Conservation (phyloP, 176 grass and related monocot genomes). For the Secale cereale region DNA sequence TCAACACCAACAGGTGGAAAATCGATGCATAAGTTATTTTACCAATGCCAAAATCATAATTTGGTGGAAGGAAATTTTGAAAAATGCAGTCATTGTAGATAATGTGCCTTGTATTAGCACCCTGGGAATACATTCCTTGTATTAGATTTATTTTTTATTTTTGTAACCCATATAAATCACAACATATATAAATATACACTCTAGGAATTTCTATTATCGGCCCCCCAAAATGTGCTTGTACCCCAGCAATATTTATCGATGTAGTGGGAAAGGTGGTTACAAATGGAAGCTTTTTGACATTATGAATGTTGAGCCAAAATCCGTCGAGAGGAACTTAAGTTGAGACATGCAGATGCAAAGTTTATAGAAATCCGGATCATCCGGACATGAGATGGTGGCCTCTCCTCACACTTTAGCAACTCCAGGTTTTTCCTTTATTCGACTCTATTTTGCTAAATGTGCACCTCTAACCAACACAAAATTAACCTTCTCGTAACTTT, state of each 20-base stretch:
- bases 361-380: too few species aligned
- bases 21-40: background rate
- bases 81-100: background rate
- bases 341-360: too few species aligned
- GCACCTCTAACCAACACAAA: too few species aligned
- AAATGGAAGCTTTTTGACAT: too few species aligned
- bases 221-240: background rate
- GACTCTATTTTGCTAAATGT: too few species aligned
- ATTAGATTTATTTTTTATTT: background rate
- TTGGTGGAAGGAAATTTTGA: background rate
- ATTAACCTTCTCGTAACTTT: too few species aligned
- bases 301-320: too few species aligned
- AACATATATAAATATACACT: background rate
- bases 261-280: background rate
- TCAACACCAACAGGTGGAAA: background rate
- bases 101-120: background rate
- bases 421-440: too few species aligned
- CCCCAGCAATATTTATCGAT: background rate
- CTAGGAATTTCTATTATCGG: background rate
- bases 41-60: background rate
- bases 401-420: too few species aligned
- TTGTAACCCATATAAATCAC: background rate
- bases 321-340: too few species aligned
- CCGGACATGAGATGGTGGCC: too few species aligned
- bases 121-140: background rate